Percentiles rank a stretch among this genome's conserved stretches.
phyloP scores from a whole-genome alignment of 805 yeast genomes.

The Candida dendrica region DNA sequence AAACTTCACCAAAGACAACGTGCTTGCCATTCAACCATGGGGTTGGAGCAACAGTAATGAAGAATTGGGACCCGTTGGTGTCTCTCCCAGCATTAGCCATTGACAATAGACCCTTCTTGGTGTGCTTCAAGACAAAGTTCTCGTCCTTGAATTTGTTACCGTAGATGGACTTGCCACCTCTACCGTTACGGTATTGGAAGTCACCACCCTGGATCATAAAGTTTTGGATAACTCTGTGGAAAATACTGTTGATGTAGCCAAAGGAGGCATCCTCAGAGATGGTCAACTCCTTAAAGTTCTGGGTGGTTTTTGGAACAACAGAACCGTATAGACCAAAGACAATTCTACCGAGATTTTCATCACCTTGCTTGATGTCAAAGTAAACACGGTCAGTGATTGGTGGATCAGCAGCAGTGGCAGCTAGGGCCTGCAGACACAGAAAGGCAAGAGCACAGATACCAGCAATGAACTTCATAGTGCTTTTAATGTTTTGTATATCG shows the following conservation, averaged over 20 bases:
- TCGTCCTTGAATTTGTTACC: constrained; percentile 65
- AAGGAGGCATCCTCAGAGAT: constrained; percentile 66
- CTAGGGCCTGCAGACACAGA: constrained; percentile 7
- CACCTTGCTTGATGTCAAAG: constrained; percentile 83
- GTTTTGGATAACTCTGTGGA: constrained; percentile 66
- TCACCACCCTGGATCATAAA: constrained; percentile 84
- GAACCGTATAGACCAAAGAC: constrained; percentile 84
- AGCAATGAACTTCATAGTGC: constrained; percentile 9
- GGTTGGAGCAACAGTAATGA: constrained; percentile 87
- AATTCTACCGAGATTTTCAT: constrained; percentile 67
- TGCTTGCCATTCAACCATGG: constrained; percentile 91
- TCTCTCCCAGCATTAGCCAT: constrained; percentile 78
- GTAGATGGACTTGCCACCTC: constrained; percentile 70
- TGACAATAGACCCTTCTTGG: constrained; percentile 59
- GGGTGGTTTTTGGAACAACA: constrained; percentile 81
- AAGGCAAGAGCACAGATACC: constrained; percentile 10
- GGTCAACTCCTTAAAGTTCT: constrained; percentile 77
- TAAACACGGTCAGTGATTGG: constrained; percentile 69
- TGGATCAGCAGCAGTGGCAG: constrained; percentile 22
- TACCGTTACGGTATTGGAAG: constrained; percentile 61
- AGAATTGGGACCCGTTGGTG: constrained; percentile 92
- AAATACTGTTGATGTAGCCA: constrained; percentile 54
- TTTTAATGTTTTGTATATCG: no score
- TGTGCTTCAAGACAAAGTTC: constrained; percentile 61
- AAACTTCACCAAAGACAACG: constrained; percentile 93